phyloP scores from a whole-genome alignment of 352 stramenopile genomes.

The Pythium chondricola region DNA sequence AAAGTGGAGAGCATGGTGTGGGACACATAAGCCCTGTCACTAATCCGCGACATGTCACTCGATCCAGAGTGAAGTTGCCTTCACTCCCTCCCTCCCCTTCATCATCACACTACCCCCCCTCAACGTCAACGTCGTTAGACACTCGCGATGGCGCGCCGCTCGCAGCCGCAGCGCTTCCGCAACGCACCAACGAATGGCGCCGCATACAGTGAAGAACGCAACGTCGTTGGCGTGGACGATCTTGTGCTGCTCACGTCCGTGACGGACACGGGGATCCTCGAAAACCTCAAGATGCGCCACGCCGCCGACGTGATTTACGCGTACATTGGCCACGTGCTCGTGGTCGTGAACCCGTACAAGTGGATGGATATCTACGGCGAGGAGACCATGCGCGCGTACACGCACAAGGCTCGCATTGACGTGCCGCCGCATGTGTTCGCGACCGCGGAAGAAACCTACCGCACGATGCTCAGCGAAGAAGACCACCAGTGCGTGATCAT shows the following conservation, averaged over 20 bases:
- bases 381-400: conserved; percentile 72
- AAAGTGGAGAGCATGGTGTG: no score
- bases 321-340: conserved; percentile 85
- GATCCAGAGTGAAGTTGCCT: not conserved
- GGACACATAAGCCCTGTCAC: no score
- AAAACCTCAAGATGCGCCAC: conserved; percentile 87
- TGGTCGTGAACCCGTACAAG: conserved; percentile 88
- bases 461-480: conserved; percentile 83
- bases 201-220: conserved; percentile 56
- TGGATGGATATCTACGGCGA: conserved; percentile 88
- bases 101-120: not conserved
- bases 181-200: not conserved
- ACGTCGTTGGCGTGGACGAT: conserved; percentile 74
- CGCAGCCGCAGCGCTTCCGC: conserved; percentile 21
- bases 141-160: conserved; percentile 19
- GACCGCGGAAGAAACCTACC: conserved; percentile 82
- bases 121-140: no score
- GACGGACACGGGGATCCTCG: conserved; percentile 73
- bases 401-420: conserved; percentile 83
- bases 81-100: not conserved
- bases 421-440: conserved; percentile 83
- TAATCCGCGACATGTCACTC: not conserved
- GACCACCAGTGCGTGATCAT: conserved; percentile 90
- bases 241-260: conserved; percentile 71
- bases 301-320: conserved; percentile 83